These are phyloP conservation scores for Vachellia collinsii DNA, from an alignment of 306 rosid genomes.

Conservation along the genomic window DNA sequence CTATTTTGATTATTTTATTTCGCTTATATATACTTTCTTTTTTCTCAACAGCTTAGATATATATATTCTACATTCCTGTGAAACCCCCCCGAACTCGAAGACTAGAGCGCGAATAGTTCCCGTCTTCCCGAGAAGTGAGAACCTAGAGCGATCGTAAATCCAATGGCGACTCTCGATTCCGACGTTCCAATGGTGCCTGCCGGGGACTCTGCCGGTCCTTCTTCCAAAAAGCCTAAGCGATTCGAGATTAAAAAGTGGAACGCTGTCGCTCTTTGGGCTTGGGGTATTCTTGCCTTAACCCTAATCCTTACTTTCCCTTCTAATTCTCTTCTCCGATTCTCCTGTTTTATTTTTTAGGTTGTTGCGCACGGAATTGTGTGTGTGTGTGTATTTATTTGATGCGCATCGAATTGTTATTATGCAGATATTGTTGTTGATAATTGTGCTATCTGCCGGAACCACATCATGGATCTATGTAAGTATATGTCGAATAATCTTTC, in stretches of 20 bases:
- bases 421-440: slow-evolving; percentile 92
- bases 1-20: too few species aligned
- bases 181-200: slow-evolving; percentile 72
- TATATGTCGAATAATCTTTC: neutral
- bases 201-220: slow-evolving; percentile 61
- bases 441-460: slow-evolving; percentile 92
- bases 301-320: slow-evolving; percentile 33
- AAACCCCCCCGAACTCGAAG: too few species aligned
- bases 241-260: slow-evolving; percentile 96
- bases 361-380: neutral
- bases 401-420: neutral
- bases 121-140: too few species aligned
- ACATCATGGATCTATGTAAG: slow-evolving; percentile 95
- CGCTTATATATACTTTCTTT: too few species aligned
- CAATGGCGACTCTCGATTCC: slow-evolving; percentile 71
- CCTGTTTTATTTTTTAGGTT: neutral
- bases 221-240: slow-evolving; percentile 72
- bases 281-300: slow-evolving; percentile 60
- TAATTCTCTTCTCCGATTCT: neutral
- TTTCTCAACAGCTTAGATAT: too few species aligned
- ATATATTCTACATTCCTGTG: too few species aligned
- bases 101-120: too few species aligned
- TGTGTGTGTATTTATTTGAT: neutral
- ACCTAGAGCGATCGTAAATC: neutral
- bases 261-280: slow-evolving; percentile 92